A percentile compares a stretch with the other conserved stretches of the same genome.
phyloP scores from a whole-genome alignment of 768 basidiomycete species.

The Scleroderma bovista region DNA sequence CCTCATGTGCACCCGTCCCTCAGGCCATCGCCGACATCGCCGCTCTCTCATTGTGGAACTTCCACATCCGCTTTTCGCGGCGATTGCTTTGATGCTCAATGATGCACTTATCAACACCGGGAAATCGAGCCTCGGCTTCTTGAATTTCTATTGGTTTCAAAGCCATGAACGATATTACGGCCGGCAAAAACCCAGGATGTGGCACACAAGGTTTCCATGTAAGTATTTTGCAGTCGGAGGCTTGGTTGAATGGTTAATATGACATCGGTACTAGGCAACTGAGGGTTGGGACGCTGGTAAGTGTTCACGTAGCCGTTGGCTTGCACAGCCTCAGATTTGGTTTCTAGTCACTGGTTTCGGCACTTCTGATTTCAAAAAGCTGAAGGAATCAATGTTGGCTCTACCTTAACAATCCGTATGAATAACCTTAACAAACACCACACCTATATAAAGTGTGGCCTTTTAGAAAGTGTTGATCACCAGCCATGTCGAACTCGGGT shows the following conservation, averaged over 20 bases:
- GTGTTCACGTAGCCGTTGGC: constrained; percentile 7
- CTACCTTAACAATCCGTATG: no score
- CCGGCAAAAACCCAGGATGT: no score
- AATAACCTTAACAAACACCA: no score
- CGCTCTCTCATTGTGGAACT: constrained; percentile 38
- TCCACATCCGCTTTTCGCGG: constrained; percentile 64
- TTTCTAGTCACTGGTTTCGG: constrained; percentile 51
- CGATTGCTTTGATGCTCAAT: constrained; percentile 58
- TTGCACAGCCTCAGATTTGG: constrained; percentile 1
- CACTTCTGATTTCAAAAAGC: no score
- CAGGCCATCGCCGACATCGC: no score
- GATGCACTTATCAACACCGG: constrained; percentile 47
- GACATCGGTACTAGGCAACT: constrained; percentile 36
- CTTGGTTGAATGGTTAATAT: no score
- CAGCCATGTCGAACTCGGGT: no score
- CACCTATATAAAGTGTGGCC: no score
- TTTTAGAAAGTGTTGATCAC: no score
- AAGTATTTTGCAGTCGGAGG: constrained; percentile 27
- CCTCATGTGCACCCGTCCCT: no score
- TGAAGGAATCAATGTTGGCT: constrained; percentile 36
- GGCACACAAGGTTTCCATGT: constrained; percentile 64
- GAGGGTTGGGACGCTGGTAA: constrained; percentile 57
- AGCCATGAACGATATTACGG: no score
- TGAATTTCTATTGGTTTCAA: constrained; percentile 39
- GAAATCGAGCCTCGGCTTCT: constrained; percentile 50